A percentile compares a stretch with the other conserved stretches of the same genome.
Evolutionary conservation across 2,329 filamentous ascomycete species (phyloP).

Genomic region (Parafenestella ontariensis): DNA sequence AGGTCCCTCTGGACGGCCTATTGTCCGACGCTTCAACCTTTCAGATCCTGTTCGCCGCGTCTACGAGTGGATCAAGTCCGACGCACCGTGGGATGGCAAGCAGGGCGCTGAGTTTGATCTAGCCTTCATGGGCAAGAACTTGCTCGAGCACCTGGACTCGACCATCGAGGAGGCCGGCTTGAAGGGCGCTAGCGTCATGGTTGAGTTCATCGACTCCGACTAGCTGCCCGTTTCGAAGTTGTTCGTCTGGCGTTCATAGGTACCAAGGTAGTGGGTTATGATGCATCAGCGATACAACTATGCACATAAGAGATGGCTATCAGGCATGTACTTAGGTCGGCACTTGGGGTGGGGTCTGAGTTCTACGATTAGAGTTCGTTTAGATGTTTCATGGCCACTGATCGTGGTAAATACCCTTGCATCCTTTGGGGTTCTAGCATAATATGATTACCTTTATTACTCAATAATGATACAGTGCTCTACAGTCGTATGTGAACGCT

Average conservation of each 20-base stretch:
- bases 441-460: slow-evolving; percentile 1
- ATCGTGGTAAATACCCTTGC: slow-evolving; percentile 16
- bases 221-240: not conserved
- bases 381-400: slow-evolving; percentile 13
- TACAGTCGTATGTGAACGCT: not conserved
- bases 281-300: not conserved
- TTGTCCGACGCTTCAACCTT: slow-evolving; percentile 84
- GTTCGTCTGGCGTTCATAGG: not conserved
- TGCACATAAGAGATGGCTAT: not conserved
- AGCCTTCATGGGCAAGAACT: slow-evolving; percentile 84
- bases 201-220: slow-evolving; percentile 71
- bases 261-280: not conserved
- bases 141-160: slow-evolving; percentile 76
- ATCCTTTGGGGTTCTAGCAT: slow-evolving; percentile 8
- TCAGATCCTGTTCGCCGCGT: slow-evolving; percentile 80
- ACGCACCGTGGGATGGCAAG: slow-evolving; percentile 80
- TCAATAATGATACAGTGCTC: not conserved
- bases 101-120: slow-evolving; percentile 83
- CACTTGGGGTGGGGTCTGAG: not conserved
- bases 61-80: slow-evolving; percentile 95
- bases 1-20: slow-evolving; percentile 74
- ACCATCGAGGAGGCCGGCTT: slow-evolving; percentile 82
- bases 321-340: slow-evolving; percentile 2
- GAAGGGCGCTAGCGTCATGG: slow-evolving; percentile 94
- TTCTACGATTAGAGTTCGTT: not conserved